phyloP scores from a whole-genome alignment of 768 basidiomycete species.

The Daedaleopsis nitida region DNA sequence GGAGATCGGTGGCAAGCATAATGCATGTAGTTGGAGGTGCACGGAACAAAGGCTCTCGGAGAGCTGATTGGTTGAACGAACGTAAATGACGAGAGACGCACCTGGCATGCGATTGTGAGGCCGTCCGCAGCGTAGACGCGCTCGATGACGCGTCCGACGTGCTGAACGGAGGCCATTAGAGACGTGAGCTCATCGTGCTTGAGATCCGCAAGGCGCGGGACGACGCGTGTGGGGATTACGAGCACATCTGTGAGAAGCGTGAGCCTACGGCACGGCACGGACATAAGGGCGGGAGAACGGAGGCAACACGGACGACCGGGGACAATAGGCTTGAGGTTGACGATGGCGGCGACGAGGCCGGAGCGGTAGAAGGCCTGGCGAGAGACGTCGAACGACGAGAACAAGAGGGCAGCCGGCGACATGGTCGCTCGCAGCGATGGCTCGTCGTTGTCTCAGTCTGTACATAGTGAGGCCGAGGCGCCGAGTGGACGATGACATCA shows the following conservation, averaged over 20 bases:
- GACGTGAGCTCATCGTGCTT: constrained; percentile 65
- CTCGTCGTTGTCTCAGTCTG: too few species aligned
- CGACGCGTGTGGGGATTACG: constrained; percentile 52
- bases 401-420: constrained; percentile 44
- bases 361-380: constrained; percentile 74
- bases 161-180: constrained; percentile 78
- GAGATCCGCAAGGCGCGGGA: constrained; percentile 52
- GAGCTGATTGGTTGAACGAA: constrained; percentile 30
- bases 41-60: neutral
- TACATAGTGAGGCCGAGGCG: too few species aligned
- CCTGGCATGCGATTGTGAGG: constrained; percentile 90
- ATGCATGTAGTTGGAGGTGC: too few species aligned
- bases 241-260: constrained; percentile 54
- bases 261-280: constrained; percentile 11
- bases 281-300: neutral
- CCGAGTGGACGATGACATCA: constrained; percentile 15
- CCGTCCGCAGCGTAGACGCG: constrained; percentile 79
- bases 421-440: constrained; percentile 18
- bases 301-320: constrained; percentile 77
- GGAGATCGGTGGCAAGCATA: neutral
- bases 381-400: constrained; percentile 81
- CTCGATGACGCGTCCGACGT: constrained; percentile 80
- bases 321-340: constrained; percentile 93
- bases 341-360: constrained; percentile 77
- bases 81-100: neutral